Percentiles rank a stretch among this genome's conserved stretches.
Evolutionary conservation across 345 rosid species (phyloP).

Genomic region (Lumnitzera racemosa): DNA sequence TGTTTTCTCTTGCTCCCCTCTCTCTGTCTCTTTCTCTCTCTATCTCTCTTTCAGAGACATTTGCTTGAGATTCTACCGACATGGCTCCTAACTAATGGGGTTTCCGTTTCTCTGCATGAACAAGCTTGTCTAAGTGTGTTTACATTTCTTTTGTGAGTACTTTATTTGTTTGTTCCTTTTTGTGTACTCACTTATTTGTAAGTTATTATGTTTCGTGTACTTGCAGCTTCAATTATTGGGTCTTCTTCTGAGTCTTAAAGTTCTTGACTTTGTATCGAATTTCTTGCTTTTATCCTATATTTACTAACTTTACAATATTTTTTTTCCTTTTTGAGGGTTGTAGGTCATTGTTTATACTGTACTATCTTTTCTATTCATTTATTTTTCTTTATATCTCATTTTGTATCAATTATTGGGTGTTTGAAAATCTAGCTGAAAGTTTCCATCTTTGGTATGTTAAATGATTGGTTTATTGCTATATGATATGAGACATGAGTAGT

Average conservation of each 20-base stretch:
- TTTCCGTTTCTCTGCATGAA: slow-evolving; percentile 30
- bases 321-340: not conserved
- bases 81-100: slow-evolving; percentile 66
- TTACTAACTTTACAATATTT: not conserved
- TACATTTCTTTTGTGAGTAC: slow-evolving; percentile 14
- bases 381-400: no score
- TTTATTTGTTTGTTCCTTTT: slow-evolving; percentile 3
- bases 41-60: slow-evolving; percentile 15
- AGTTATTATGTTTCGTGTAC: not conserved
- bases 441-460: no score
- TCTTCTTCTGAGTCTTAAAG: not conserved
- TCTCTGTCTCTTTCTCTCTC: slow-evolving; percentile 1
- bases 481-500: no score
- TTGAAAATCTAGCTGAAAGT: no score
- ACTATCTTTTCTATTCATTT: no score
- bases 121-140: slow-evolving; percentile 13
- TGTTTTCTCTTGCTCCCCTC: slow-evolving; percentile 3
- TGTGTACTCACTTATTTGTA: slow-evolving; percentile 3
- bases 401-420: no score
- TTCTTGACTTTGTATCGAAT: not conserved
- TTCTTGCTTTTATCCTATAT: not conserved
- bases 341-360: no score
- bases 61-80: slow-evolving; percentile 54
- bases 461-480: no score
- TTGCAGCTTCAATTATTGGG: slow-evolving; percentile 2